Percentiles rank a stretch among this genome's conserved stretches.
These are phyloP conservation scores for Podospora tetraspora DNA, from an alignment of 495 filamentous ascomycete species.

Conservation along the genomic window DNA sequence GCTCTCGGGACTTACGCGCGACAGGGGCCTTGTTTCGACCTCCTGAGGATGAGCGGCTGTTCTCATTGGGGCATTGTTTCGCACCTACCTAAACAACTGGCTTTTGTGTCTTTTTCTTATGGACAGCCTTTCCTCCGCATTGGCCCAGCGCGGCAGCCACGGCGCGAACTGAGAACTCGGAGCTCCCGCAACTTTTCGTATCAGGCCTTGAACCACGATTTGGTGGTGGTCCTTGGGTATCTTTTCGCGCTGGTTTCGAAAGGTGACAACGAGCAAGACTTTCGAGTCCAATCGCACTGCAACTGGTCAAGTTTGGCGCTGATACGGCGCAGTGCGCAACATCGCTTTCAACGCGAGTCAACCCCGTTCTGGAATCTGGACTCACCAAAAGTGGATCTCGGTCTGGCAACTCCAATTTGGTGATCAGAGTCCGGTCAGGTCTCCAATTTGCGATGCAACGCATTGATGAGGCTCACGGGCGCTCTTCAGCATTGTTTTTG, in stretches of 20 bases:
- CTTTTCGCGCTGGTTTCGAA: neutral
- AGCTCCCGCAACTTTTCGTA: no score
- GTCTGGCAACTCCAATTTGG: neutral
- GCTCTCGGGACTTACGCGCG: neutral
- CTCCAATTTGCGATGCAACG: neutral
- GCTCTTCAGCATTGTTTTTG: neutral
- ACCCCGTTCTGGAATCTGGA: no score
- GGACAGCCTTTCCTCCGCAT: neutral
- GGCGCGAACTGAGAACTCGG: neutral
- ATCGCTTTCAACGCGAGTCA: neutral
- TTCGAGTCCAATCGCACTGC: neutral
- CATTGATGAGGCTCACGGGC: neutral
- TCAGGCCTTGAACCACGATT: no score
- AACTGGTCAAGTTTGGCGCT: neutral
- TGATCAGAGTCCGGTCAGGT: neutral
- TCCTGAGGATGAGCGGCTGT: neutral
- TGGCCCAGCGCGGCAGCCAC: neutral
- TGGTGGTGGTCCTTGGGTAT: neutral
- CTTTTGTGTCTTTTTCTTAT: neutral
- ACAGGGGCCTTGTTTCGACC: neutral
- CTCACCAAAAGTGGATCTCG: neutral
- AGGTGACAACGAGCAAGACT: neutral
- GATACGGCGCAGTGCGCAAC: neutral
- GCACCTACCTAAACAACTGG: neutral
- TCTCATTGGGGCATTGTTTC: neutral